Evolutionary conservation across 1,284 basidiomycete species (phyloP).

Genomic region (Caloboletus firmus): DNA sequence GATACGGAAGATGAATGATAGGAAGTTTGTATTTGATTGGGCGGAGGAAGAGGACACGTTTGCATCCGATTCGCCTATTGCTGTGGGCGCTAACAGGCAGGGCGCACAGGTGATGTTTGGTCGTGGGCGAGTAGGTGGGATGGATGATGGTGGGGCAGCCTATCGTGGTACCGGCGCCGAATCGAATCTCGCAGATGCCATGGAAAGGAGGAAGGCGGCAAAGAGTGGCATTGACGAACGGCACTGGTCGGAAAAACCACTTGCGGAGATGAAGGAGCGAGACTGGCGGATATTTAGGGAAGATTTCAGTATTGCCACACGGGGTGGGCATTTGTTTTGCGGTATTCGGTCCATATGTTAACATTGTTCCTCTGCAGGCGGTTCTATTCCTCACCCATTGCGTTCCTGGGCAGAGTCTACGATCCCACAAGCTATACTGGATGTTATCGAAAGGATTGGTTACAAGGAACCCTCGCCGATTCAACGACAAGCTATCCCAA

Average conservation of each 20-base stretch:
- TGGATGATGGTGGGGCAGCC: conserved; percentile 65
- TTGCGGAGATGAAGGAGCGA: conserved; percentile 93
- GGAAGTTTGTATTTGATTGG: conserved; percentile 99
- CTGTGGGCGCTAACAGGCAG: conserved; percentile 65
- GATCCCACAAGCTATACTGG: conserved; percentile 79
- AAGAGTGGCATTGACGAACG: conserved; percentile 85
- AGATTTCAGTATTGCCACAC: conserved; percentile 93
- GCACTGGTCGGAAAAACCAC: conserved; percentile 96
- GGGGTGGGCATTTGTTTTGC: conserved; percentile 52
- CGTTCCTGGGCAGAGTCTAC: conserved; percentile 89
- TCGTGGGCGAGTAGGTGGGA: conserved; percentile 77
- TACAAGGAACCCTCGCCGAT: conserved; percentile 98
- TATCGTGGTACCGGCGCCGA: conserved; percentile 36
- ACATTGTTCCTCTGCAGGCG: conserved; percentile 53
- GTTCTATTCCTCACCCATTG: conserved; percentile 89
- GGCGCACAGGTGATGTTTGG: conserved; percentile 87
- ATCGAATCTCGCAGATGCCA: conserved; percentile 68
- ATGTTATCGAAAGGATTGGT: conserved; percentile 86
- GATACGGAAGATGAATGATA: conserved; percentile 90
- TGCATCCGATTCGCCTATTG: conserved; percentile 61
- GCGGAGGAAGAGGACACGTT: conserved; percentile 91
- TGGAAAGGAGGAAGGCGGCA: conserved; percentile 80
- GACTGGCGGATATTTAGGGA: conserved; percentile 99
- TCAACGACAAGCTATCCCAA: conserved; percentile 97
- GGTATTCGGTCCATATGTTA: not conserved